Percentiles rank a stretch among this genome's conserved stretches.
Conservation (phyloP, 345 rosid species). For the Abelmoschus esculentus region DNA sequence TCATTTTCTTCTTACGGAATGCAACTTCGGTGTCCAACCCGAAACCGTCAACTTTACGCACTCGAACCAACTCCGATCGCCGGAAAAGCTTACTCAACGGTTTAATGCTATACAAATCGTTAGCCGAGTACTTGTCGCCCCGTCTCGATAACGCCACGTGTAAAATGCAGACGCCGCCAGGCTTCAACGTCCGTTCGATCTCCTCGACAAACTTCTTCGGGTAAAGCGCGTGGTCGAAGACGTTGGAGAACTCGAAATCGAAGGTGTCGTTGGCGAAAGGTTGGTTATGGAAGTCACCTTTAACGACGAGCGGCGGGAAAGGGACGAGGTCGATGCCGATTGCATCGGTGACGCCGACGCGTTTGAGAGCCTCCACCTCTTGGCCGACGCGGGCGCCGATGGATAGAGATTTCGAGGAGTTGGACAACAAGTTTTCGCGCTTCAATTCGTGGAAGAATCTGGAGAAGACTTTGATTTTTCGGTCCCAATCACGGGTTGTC, state of each 20-base stretch:
- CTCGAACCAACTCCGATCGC: constrained; percentile 47
- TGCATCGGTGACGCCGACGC: constrained; percentile 57
- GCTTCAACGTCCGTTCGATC: constrained; percentile 75
- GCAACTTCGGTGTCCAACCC: constrained; percentile 91
- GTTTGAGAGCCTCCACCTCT: constrained; percentile 70
- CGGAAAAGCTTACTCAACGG: constrained; percentile 50
- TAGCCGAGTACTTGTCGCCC: constrained; percentile 82
- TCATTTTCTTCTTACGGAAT: constrained; percentile 46
- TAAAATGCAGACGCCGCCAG: constrained; percentile 56
- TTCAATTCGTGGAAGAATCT: constrained; percentile 42
- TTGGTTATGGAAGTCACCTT: constrained; percentile 78
- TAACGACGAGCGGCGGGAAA: constrained; percentile 58
- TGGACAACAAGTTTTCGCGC: constrained; percentile 30
- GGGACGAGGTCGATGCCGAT: constrained; percentile 90
- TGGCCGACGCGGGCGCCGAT: constrained; percentile 87
- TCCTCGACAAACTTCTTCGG: constrained; percentile 67
- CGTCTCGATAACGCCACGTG: constrained; percentile 64
- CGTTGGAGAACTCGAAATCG: constrained; percentile 88
- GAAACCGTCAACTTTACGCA: constrained; percentile 76
- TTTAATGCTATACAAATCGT: constrained; percentile 55
- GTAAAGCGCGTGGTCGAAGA: constrained; percentile 83
- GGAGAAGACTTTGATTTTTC: constrained; percentile 65
- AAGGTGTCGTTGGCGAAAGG: constrained; percentile 63
- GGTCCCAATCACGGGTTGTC: constrained; percentile 89
- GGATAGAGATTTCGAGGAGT: constrained; percentile 55